Evolutionary conservation across 495 filamentous ascomycete species (phyloP), one percentile per base, ranked within the genome.

Genomic region (Penicillium ochrochloron): DNA sequence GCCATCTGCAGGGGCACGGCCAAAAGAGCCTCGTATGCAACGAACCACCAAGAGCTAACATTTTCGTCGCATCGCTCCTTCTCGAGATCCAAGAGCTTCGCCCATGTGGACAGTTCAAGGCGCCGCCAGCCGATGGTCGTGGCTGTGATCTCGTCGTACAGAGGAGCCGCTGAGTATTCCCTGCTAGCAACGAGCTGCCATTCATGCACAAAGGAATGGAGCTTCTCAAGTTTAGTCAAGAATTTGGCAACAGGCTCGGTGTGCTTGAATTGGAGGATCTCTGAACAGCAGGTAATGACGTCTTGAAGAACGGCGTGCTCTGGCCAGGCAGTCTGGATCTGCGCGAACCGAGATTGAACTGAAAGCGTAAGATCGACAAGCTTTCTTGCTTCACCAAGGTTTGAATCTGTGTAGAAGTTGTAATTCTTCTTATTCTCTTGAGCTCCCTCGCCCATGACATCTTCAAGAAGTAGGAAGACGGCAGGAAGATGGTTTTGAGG

Each of bases 41-140:
- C 85, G 70, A 97, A 99, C 92, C 94, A 99, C 94, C 95, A 99
- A 12, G 89, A 88, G 64, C 86, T 87, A 11, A 94, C 93, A 69
- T 92, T 88, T 34, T 90, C 83, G 11, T 87, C 78, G 63, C 86
- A 91, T 66, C 89, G 90, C 65, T 87, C 84, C 15, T 88, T 83
- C 73, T 99, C 95, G 62, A 90, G 83, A 66, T 97, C 92, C 54
- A 99, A 85, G n/a, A 99, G 76, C 41, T 86, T 89, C 21, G 91
- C 88, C 96, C 96, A 99, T 5, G 93, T 96, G 1, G 90, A 88
- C 29, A 99, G 79, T 66, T 99, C 96, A 31, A 98, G 81, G 39
- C 92, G 88, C 33, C 96, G 86, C 96, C 96, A 99, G 67, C 81
- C 84, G 52, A 97, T 86, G 55, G 94, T 89, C 52, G 90, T 78